phyloP scores from a whole-genome alignment of 1,139 yeast genomes.

The Protomyces pachydermus region DNA sequence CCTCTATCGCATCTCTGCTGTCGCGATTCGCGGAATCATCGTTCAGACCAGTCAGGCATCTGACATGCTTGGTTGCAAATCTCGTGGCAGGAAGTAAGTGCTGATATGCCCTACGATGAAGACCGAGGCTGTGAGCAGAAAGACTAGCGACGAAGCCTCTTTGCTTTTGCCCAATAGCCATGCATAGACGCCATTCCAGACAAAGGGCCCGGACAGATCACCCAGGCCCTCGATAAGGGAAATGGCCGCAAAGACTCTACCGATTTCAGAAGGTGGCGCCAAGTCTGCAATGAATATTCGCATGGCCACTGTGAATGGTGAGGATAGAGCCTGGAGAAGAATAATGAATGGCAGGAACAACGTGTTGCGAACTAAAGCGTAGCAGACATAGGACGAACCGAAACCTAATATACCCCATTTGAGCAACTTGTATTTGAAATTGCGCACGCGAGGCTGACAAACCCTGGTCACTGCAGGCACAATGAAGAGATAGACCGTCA shows the following conservation, averaged over 20 bases:
- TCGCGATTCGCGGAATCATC: no score
- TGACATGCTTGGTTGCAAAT: neutral
- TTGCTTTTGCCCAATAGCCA: neutral
- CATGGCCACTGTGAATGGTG: neutral
- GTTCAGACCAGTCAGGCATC: no score
- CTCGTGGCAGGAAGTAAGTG: neutral
- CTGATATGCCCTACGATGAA: neutral
- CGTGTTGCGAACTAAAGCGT: conserved; percentile 35
- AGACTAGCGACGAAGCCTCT: neutral
- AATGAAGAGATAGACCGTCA: neutral
- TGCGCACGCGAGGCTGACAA: neutral
- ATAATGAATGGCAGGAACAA: neutral
- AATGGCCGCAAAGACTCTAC: neutral
- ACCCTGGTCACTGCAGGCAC: neutral
- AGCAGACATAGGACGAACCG: neutral
- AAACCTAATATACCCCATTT: neutral
- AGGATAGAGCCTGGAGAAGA: neutral
- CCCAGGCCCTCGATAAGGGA: neutral
- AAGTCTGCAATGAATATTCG: neutral
- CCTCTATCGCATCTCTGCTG: no score
- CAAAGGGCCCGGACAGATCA: neutral
- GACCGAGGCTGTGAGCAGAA: neutral
- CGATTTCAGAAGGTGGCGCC: neutral
- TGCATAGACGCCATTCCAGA: neutral
- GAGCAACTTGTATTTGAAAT: neutral